A percentile compares a stretch with the other conserved stretches of the same genome.
These are phyloP conservation scores for Leccinellum luteum DNA, from an alignment of 768 basidiomycete genomes.

Conservation along the genomic window DNA sequence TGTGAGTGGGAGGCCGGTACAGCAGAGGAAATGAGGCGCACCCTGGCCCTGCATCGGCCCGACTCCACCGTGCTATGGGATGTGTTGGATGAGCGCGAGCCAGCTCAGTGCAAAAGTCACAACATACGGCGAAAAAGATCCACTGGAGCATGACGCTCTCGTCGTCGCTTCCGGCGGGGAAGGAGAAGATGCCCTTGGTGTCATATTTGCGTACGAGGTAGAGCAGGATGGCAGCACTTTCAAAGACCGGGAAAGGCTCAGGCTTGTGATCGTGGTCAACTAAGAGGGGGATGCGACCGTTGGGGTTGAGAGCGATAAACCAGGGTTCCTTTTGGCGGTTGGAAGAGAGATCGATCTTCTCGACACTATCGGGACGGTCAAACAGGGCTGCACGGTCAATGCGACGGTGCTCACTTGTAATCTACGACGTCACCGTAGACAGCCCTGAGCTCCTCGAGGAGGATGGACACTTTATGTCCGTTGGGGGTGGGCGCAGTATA, in stretches of 20 bases:
- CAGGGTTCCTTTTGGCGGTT: slow-evolving; percentile 80
- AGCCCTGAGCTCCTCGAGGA: slow-evolving; percentile 63
- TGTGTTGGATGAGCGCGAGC: neutral
- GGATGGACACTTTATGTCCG: slow-evolving; percentile 46
- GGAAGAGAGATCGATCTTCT: slow-evolving; percentile 55
- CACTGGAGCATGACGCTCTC: slow-evolving; percentile 78
- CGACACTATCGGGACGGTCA: slow-evolving; percentile 35
- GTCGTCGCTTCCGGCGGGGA: slow-evolving; percentile 55
- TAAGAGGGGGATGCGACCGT: slow-evolving; percentile 68
- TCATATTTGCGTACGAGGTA: slow-evolving; percentile 84
- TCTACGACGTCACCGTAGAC: slow-evolving; percentile 43
- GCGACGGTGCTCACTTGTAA: slow-evolving; percentile 43
- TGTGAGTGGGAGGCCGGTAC: slow-evolving; percentile 7
- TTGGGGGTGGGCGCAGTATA: slow-evolving; percentile 57
- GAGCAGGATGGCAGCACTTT: slow-evolving; percentile 79
- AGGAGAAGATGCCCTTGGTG: slow-evolving; percentile 66
- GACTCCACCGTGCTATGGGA: slow-evolving; percentile 65
- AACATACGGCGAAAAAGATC: slow-evolving; percentile 76
- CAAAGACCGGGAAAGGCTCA: slow-evolving; percentile 66
- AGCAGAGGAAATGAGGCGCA: neutral
- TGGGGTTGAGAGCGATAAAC: slow-evolving; percentile 75
- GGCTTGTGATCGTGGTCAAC: slow-evolving; percentile 52
- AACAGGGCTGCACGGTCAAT: neutral
- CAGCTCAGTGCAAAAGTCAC: neutral
- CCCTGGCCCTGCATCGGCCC: slow-evolving; percentile 88